Evolutionary conservation across 306 rosid genomes (phyloP).

Genomic region (Alnus glutinosa): DNA sequence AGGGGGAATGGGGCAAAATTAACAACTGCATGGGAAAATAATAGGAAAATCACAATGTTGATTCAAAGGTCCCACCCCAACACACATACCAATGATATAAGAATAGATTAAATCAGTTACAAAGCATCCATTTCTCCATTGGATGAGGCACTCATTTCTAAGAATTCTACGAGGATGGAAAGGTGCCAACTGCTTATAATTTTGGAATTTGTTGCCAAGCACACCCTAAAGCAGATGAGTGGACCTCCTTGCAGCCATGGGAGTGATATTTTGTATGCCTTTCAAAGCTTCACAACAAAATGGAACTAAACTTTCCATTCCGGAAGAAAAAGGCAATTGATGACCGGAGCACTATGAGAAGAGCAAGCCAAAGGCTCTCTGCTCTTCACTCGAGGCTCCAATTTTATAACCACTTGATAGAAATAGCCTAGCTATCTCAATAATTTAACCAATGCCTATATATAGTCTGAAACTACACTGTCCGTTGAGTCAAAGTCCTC

Average conservation of each 20-base stretch:
- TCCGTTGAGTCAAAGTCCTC: not conserved
- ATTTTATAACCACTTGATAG: not conserved
- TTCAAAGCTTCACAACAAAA: conserved; percentile 24
- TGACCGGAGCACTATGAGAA: conserved; percentile 58
- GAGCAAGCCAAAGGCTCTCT: conserved; percentile 45
- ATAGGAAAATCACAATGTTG: not conserved
- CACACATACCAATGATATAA: not conserved
- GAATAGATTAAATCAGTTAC: not conserved
- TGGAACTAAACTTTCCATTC: conserved; percentile 35
- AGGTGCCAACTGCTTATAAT: not conserved
- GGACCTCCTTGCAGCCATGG: not conserved
- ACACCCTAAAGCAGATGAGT: not conserved
- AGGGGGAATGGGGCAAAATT: not conserved
- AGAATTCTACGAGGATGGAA: too few species aligned
- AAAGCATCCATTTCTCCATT: not conserved
- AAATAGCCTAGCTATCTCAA: not conserved
- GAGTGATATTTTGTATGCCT: conserved; percentile 24
- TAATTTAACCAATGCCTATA: not conserved
- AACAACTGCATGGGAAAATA: not conserved
- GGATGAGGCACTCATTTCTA: not conserved
- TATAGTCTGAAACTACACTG: not conserved
- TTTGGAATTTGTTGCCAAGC: not conserved
- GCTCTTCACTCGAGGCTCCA: conserved; percentile 72
- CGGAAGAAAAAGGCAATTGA: conserved; percentile 31
- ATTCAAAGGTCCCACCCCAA: not conserved